Base-by-base conservation (phyloP, 192 early-diverging fungal genomes). In the Coemansia sp. region DNA sequence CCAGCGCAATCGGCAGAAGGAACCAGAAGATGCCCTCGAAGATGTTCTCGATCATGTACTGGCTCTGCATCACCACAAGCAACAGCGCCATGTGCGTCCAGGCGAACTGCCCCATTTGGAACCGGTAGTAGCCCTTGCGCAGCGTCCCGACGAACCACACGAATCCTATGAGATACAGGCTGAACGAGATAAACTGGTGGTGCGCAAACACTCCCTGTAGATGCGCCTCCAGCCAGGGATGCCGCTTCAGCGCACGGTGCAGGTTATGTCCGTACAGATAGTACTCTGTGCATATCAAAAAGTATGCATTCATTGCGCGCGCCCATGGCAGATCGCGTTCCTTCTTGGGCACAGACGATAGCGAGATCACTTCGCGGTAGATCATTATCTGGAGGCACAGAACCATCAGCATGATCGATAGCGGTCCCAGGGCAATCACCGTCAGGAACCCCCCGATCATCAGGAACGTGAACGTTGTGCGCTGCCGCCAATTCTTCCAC, bases 11-110 rank as follows among this genome's bases (percentile, higher is more conserved):
- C 0, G 96, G 96, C 44, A 98, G 59, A 50, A 98, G 78, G 81
- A 98, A 95, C 95, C 95, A 98, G 56, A 98, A 90, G 66, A 98
- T 80, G 33, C 95, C 95, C 79, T 96, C 93, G 69, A 98, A 91
- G 64, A 98, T 93, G 78, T 98, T 98, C 71, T 96, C 93, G 68
- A 96, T 86, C 72, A 96, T 94, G 64, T 93, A 96, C 69, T 98
- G 94, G 63, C 89, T 91, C 71, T 94, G 92, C 62, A 89, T 80
- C 39, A 98, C 93, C 34, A 98, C 93, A 11, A 98, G 71, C 34
- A 94, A 80, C 55, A 98, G 68, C 6, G 91, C 87, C 94, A 98
- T 96, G 69, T 98, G 96, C 18, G 94, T 98, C 94, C 93, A 95
- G 25, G 87, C 91, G 71, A 98, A 98, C 75, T 96, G 94, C 8